Conservation (phyloP, 306 rosid genomes). For the Trifolium subterraneum region DNA sequence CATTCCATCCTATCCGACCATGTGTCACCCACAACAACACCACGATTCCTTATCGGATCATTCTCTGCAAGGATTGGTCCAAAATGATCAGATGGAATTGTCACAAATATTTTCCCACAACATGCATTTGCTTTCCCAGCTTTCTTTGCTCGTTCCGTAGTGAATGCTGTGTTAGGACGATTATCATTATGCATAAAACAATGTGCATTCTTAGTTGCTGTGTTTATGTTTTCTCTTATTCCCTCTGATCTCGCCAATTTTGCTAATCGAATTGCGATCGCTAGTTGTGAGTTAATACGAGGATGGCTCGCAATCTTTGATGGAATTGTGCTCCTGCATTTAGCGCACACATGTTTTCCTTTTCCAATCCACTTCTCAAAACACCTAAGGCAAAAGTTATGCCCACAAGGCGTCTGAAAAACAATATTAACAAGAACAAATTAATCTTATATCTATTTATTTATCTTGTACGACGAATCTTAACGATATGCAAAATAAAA, state of each 20-base stretch:
- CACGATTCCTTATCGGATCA: slow-evolving; percentile 63
- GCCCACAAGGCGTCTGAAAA: slow-evolving; percentile 80
- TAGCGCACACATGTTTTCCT: slow-evolving; percentile 59
- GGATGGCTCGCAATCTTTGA: slow-evolving; percentile 65
- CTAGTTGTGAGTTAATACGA: slow-evolving; percentile 71
- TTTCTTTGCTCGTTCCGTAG: slow-evolving; percentile 65
- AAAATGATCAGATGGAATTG: slow-evolving; percentile 62
- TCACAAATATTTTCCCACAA: slow-evolving; percentile 72
- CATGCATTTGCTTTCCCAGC: slow-evolving; percentile 67
- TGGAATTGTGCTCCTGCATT: slow-evolving; percentile 63
- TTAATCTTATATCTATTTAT: too few species aligned
- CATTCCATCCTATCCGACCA: slow-evolving; percentile 75
- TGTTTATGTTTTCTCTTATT: too few species aligned
- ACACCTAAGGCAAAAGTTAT: slow-evolving; percentile 76
- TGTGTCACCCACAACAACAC: slow-evolving; percentile 73
- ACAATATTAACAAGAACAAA: not conserved
- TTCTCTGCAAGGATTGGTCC: slow-evolving; percentile 67
- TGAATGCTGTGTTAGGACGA: slow-evolving; percentile 67
- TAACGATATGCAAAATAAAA: not conserved
- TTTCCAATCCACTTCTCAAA: slow-evolving; percentile 68
- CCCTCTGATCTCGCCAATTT: slow-evolving; percentile 45
- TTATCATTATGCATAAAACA: slow-evolving; percentile 48
- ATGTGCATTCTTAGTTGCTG: slow-evolving; percentile 20
- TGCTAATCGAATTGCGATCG: slow-evolving; percentile 67
- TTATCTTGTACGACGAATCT: too few species aligned